A percentile compares a stretch with the other conserved stretches of the same genome.
Conservation (phyloP, 2,329 filamentous ascomycete genomes). For the Colletotrichum sp. region DNA sequence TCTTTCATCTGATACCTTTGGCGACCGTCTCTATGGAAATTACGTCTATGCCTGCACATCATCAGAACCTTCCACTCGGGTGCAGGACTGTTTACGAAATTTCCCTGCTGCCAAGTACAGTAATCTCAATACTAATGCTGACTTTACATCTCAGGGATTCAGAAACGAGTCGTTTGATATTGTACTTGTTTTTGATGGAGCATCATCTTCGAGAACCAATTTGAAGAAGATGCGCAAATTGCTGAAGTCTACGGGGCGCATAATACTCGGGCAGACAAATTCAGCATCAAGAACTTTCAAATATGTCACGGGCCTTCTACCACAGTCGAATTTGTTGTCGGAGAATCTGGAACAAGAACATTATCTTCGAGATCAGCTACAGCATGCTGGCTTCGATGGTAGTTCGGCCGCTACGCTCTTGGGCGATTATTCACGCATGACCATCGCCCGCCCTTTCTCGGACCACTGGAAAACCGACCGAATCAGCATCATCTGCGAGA, state of each 20-base stretch:
- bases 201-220: not conserved
- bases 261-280: not conserved
- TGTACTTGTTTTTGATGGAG: not conserved
- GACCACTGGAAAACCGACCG: not conserved
- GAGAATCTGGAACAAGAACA: not conserved
- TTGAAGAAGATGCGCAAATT: conserved; percentile 3
- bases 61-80: conserved; percentile 10
- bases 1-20: not conserved
- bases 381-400: not conserved
- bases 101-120: not conserved
- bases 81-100: not conserved
- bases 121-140: conserved; percentile 31
- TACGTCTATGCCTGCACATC: conserved; percentile 34
- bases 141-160: conserved; percentile 25
- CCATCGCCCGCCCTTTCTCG: not conserved
- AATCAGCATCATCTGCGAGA: not conserved
- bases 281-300: not conserved
- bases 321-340: not conserved
- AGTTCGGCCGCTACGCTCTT: not conserved
- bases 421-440: not conserved
- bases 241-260: not conserved
- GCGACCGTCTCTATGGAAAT: not conserved
- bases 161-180: conserved; percentile 33
- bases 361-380: not conserved
- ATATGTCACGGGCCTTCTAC: not conserved